These are phyloP conservation scores for Entrophospora sp. DNA, from an alignment of 192 early-diverging fungal species.

Conservation along the genomic window DNA sequence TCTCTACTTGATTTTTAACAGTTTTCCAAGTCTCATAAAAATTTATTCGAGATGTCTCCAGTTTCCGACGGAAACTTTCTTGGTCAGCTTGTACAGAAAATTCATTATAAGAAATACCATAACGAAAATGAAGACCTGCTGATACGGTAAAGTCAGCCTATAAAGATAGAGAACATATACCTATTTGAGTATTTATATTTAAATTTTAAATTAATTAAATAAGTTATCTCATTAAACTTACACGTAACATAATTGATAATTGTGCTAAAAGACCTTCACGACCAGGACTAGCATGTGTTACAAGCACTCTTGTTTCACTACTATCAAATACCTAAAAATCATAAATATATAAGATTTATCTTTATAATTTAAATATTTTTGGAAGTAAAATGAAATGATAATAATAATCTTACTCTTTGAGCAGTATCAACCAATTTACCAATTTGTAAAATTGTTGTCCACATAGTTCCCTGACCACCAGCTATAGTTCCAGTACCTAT, in stretches of 20 bases:
- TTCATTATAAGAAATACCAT: conserved; percentile 53
- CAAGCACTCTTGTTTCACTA: conserved; percentile 46
- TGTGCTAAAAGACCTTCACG: conserved; percentile 51
- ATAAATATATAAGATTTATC: neutral
- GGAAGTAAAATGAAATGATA: neutral
- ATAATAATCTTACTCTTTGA: conserved; percentile 24
- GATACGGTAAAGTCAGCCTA: conserved; percentile 57
- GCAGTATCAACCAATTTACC: conserved; percentile 53
- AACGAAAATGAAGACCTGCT: conserved; percentile 54
- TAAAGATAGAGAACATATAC: neutral
- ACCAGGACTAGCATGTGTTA: conserved; percentile 51
- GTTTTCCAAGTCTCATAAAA: conserved; percentile 47
- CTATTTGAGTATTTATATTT: too few species aligned
- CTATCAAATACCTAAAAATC: conserved; percentile 37
- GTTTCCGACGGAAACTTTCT: conserved; percentile 41
- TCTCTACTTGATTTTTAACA: conserved; percentile 45
- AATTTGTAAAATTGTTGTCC: conserved; percentile 54
- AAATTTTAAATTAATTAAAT: too few species aligned
- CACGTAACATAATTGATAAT: conserved; percentile 40
- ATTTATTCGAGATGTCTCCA: conserved; percentile 39
- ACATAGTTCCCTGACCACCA: conserved; percentile 53
- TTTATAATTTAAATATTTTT: neutral
- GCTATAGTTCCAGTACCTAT: conserved; percentile 47
- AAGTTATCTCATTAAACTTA: conserved; percentile 18
- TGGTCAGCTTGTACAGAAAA: conserved; percentile 46